phyloP scores from a whole-genome alignment of 768 basidiomycete genomes.

The Plicaturopsis crispa region DNA sequence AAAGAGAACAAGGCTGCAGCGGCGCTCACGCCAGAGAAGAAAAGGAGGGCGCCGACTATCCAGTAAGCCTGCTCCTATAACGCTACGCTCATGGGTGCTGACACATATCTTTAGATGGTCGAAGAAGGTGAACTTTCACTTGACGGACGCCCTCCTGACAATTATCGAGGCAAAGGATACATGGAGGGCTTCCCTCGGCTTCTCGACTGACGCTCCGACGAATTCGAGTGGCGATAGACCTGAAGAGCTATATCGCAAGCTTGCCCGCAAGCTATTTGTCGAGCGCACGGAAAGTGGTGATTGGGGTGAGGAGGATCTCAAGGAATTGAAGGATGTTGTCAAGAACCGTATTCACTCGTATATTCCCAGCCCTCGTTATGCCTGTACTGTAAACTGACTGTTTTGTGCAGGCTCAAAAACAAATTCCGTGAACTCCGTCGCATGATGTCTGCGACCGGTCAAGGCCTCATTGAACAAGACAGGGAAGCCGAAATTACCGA shows the following conservation, averaged over 20 bases:
- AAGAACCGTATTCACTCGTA: conserved; percentile 4
- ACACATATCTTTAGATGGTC: too few species aligned
- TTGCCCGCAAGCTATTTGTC: conserved; percentile 8
- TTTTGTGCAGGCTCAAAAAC: conserved; percentile 4
- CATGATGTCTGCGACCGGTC: conserved; percentile 3
- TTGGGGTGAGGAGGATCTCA: conserved; percentile 1
- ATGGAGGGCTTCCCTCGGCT: conserved; percentile 15
- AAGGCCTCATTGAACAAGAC: conserved; percentile 7
- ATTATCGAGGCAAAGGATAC: conserved; percentile 12
- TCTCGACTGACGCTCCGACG: conserved; percentile 4
- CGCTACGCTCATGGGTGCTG: too few species aligned
- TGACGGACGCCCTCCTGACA: conserved; percentile 14
- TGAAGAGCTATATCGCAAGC: background rate
- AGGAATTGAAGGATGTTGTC: background rate
- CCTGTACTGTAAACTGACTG: background rate
- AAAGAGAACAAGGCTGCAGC: too few species aligned
- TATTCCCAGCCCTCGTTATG: background rate
- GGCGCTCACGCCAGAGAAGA: too few species aligned
- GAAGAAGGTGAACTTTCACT: conserved; percentile 4
- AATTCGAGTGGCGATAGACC: conserved; percentile 6
- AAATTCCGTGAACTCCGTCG: conserved; percentile 1
- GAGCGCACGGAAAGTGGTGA: background rate
- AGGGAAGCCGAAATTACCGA: conserved; percentile 1
- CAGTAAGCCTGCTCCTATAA: too few species aligned
- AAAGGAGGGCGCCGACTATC: too few species aligned